Conservation (phyloP, 257 asterid genomes). For the Gynochthodes officinalis region DNA sequence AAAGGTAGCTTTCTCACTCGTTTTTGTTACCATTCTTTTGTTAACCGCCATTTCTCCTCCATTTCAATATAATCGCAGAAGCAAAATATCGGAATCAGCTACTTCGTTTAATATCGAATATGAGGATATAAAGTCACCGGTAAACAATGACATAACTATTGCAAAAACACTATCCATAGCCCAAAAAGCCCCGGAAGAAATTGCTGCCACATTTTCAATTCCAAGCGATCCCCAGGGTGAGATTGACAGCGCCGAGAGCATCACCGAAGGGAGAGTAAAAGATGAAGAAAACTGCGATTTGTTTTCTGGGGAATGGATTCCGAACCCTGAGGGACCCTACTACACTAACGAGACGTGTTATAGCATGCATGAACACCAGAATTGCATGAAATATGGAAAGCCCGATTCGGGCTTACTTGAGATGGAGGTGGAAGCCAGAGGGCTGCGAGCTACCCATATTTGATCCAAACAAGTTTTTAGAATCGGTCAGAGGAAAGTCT, state of each 20-base stretch:
- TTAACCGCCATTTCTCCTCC: neutral
- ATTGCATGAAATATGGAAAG: neutral
- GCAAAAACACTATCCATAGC: too few relatives aligned
- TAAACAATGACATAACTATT: too few relatives aligned
- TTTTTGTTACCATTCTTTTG: neutral
- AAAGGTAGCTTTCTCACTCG: neutral
- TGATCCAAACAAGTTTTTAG: neutral
- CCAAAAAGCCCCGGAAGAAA: too few relatives aligned
- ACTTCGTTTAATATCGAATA: neutral
- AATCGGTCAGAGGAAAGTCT: neutral
- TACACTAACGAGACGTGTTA: neutral
- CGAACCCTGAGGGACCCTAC: neutral
- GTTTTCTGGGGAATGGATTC: neutral
- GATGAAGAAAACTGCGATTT: neutral
- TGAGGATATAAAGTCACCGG: neutral
- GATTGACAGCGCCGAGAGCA: neutral
- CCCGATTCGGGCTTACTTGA: neutral
- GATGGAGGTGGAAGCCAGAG: constrained; percentile 1
- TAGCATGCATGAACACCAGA: neutral
- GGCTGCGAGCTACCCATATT: neutral
- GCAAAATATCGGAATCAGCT: neutral
- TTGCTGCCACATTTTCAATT: neutral
- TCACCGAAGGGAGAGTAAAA: neutral
- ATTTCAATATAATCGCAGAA: too few relatives aligned
- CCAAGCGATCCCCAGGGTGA: neutral